Conservation (phyloP, 768 basidiomycete species). For the Cyathus striatus region DNA sequence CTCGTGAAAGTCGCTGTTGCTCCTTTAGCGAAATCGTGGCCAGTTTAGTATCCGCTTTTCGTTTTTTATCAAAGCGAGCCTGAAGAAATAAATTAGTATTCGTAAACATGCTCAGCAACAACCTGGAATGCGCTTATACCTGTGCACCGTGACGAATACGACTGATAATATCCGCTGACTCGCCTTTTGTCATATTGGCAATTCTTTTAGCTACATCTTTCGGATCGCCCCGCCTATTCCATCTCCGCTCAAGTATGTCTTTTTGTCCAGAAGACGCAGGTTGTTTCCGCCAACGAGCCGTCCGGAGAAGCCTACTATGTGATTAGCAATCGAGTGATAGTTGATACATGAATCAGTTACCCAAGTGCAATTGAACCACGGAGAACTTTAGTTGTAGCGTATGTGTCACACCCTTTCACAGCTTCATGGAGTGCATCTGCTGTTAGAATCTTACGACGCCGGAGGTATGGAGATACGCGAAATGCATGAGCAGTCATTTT, state of each 20-base stretch:
- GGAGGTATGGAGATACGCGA: constrained; percentile 49
- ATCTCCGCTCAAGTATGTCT: constrained; percentile 47
- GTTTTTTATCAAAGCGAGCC: constrained; percentile 53
- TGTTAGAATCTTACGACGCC: constrained; percentile 45
- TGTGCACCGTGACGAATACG: constrained; percentile 73
- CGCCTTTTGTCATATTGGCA: constrained; percentile 61
- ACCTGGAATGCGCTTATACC: constrained; percentile 32
- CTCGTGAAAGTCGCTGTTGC: constrained; percentile 40
- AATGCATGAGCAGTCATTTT: constrained; percentile 34
- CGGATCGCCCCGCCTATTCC: constrained; percentile 20
- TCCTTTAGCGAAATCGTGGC: constrained; percentile 40
- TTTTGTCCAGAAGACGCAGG: constrained; percentile 63
- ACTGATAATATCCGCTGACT: constrained; percentile 75
- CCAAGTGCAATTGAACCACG: constrained; percentile 42
- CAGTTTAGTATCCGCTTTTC: constrained; percentile 32
- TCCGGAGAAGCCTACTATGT: constrained; percentile 47
- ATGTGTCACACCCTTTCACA: constrained; percentile 67
- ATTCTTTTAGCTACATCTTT: constrained; percentile 21
- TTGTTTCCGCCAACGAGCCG: constrained; percentile 59
- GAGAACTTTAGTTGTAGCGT: constrained; percentile 50
- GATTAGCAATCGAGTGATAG: background rate
- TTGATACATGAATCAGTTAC: constrained; percentile 24
- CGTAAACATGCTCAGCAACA: background rate
- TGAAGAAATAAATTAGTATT: constrained; percentile 16
- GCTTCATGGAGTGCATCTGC: constrained; percentile 55